These are phyloP conservation scores for Trifolium subterraneum DNA, from an alignment of 306 rosid genomes.

Conservation along the genomic window DNA sequence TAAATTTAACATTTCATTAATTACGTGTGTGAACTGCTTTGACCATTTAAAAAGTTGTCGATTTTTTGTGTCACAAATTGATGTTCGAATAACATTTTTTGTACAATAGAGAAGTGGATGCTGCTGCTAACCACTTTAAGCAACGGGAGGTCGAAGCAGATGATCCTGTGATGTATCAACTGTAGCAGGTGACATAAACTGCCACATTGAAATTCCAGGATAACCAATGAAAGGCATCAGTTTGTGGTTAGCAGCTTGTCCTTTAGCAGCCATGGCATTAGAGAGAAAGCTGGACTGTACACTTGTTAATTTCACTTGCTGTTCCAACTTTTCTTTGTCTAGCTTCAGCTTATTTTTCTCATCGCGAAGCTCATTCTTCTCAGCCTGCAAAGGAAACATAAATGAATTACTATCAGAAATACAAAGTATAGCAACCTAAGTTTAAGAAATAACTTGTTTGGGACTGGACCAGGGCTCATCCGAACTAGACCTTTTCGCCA, in stretches of 20 bases:
- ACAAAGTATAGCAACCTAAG: too few relatives aligned
- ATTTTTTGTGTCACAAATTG: neutral
- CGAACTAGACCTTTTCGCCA: too few relatives aligned
- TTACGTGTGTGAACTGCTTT: neutral
- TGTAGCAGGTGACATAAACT: constrained; percentile 79
- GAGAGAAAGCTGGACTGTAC: constrained; percentile 63
- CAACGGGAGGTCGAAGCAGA: constrained; percentile 92
- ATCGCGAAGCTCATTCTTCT: constrained; percentile 92
- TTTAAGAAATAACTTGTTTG: too few relatives aligned
- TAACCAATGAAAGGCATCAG: constrained; percentile 82
- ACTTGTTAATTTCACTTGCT: constrained; percentile 54
- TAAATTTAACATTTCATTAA: neutral
- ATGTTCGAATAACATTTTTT: neutral
- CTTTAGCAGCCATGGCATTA: constrained; percentile 58
- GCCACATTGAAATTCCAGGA: constrained; percentile 95
- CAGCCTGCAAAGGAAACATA: constrained; percentile 57
- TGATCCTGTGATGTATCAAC: constrained; percentile 92
- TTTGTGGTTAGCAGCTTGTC: constrained; percentile 68
- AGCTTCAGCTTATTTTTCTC: constrained; percentile 90
- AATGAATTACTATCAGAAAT: neutral
- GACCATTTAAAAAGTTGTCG: neutral
- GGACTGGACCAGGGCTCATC: too few relatives aligned
- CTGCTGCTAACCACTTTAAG: constrained; percentile 58
- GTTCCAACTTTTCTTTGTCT: constrained; percentile 76
- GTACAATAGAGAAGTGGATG: constrained; percentile 37